Percentiles rank a stretch among this genome's conserved stretches.
phyloP scores from a whole-genome alignment of 1,284 basidiomycete genomes.

The Naganishia liquefaciens region DNA sequence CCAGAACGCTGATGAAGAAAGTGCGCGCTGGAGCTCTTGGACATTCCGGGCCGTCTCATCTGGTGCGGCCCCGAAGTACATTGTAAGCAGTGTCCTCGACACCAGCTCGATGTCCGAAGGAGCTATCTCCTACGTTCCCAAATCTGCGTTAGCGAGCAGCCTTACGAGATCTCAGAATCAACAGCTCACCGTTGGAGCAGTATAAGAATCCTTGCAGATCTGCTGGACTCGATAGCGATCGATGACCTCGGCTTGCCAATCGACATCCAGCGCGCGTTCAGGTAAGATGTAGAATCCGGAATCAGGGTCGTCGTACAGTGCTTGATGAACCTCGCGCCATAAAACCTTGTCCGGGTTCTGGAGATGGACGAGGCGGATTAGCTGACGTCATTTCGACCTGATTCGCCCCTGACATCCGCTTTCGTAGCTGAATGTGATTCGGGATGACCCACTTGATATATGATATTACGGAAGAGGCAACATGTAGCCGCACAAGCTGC shows the following conservation, averaged over 20 bases:
- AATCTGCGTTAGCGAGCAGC: too few relatives aligned
- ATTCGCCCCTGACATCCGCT: neutral
- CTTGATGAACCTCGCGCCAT: conserved; percentile 45
- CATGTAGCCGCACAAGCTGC: conserved; percentile 41
- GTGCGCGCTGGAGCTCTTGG: conserved; percentile 3
- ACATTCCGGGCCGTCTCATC: conserved; percentile 6
- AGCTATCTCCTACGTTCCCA: conserved; percentile 10
- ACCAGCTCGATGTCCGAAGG: conserved; percentile 38
- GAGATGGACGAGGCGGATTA: neutral
- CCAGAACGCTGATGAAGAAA: conserved; percentile 18
- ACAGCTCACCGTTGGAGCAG: conserved; percentile 6
- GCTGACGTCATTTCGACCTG: conserved; percentile 19
- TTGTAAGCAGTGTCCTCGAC: conserved; percentile 37
- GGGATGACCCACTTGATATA: conserved; percentile 42
- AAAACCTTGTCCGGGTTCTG: conserved; percentile 46
- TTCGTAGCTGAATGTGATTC: neutral
- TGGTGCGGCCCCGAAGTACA: conserved; percentile 41
- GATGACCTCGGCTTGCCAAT: conserved; percentile 42
- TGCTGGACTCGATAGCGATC: conserved; percentile 40
- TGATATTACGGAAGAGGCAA: conserved; percentile 40
- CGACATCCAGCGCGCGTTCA: conserved; percentile 23
- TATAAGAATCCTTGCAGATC: conserved; percentile 34
- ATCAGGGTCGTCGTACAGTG: conserved; percentile 46
- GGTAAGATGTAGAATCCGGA: conserved; percentile 30
- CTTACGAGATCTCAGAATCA: too few relatives aligned